Percentiles rank a stretch among this genome's conserved stretches.
phyloP scores from a whole-genome alignment of 495 filamentous ascomycete species.

The Trichoderma orchidacearum region DNA sequence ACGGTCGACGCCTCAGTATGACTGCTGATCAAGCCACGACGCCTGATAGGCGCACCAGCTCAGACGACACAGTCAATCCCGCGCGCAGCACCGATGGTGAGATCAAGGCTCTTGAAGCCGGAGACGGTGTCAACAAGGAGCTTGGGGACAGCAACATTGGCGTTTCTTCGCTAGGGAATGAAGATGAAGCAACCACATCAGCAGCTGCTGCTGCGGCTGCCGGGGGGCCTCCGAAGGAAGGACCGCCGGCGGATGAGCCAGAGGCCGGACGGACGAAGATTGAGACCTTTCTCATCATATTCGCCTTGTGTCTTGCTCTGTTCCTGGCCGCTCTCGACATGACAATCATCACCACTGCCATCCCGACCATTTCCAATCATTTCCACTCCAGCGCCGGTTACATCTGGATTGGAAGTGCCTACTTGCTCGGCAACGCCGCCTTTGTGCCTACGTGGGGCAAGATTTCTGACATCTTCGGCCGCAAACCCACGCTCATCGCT shows the following conservation, averaged over 20 bases:
- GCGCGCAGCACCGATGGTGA: not conserved
- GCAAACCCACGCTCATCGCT: slow-evolving; percentile 57
- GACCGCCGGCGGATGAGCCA: not conserved
- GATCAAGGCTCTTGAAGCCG: not conserved
- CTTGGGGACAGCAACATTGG: not conserved
- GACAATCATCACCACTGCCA: slow-evolving; percentile 48
- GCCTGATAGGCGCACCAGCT: not conserved
- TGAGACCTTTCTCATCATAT: slow-evolving; percentile 3
- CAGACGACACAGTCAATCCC: not conserved
- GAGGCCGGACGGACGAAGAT: slow-evolving; percentile 2
- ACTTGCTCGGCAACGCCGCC: slow-evolving; percentile 30
- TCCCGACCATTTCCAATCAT: slow-evolving; percentile 42
- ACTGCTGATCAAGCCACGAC: not conserved
- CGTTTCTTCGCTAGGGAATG: not conserved
- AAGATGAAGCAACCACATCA: not conserved
- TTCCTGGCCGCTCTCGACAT: slow-evolving; percentile 51
- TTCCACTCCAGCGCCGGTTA: slow-evolving; percentile 48
- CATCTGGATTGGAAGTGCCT: slow-evolving; percentile 56
- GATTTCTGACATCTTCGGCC: slow-evolving; percentile 58
- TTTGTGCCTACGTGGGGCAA: slow-evolving; percentile 30
- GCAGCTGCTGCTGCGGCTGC: not conserved
- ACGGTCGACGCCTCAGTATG: not conserved
- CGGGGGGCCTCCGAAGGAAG: not conserved
- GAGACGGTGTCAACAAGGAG: not conserved
- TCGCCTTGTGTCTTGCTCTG: slow-evolving; percentile 10